Base-by-base conservation (phyloP, 2,329 filamentous ascomycete species). In the Alternaria panax region DNA sequence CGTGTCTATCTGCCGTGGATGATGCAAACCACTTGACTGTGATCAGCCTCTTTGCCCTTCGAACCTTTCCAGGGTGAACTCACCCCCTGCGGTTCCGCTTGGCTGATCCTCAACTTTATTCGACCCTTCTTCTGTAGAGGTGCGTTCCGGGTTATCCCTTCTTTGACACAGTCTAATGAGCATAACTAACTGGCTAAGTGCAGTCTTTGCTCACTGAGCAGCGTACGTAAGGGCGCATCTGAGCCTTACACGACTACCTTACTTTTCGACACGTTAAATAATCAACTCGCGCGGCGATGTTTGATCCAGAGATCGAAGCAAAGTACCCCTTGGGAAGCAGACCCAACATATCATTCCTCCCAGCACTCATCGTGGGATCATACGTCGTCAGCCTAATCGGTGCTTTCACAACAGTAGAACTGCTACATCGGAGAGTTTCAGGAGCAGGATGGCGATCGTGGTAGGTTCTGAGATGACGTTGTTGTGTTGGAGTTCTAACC, bases 361-460 rank as follows among this genome's bases (percentile, higher is more conserved):
- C 72, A 5, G 73, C 71, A 28, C 48, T 91, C 84, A 72, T 76
- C 18, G 68, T 76, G n/a, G 66, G 71, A 22, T 90, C 88, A 1
- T 90, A 86, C 68, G 78, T 90, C 42, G 83, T 89, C 65, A 95
- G 92, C 72, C 87, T 91, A 63, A 81, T 91, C 64, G 93, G 93
- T 62, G 89, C 91, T 48, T 84, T 87, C 51, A 92, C 92, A 4
- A 93, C 92, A 0, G 82, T 96, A 30, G 93, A 96, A 76, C 81
- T 96, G 59, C 87, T 96, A 51, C 91, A 95, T 73, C 83, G 91
- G 59, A 84, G 91, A 66, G 92, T 90, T 1, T 88, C 90, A 2
- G 85, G 85, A 54, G 60, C 60, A 43, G 73, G 73, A 41, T 76
- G 72, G 73, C 65, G 73, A 40, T 67, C 67, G 56, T 73, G 66